Conservation (phyloP, 2,329 filamentous ascomycete genomes). For the Fusarium chaquense region DNA sequence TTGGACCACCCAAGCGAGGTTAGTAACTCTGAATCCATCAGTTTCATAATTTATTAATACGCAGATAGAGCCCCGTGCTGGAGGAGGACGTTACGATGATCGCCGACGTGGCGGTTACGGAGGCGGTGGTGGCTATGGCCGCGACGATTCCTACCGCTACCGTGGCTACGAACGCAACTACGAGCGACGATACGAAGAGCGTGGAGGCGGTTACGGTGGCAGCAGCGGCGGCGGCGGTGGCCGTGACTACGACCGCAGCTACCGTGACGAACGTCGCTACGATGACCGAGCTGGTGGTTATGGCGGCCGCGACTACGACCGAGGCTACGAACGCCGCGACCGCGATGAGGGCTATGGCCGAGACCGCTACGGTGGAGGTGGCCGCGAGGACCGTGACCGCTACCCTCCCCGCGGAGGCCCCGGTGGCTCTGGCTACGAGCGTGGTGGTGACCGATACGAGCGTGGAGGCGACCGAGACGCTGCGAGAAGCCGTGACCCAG, state of each 20-base stretch:
- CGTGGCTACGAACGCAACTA: slow-evolving; percentile 59
- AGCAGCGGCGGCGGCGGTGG: slow-evolving; percentile 52
- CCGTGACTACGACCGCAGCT: slow-evolving; percentile 64
- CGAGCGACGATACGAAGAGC: slow-evolving; percentile 61
- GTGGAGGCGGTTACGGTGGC: slow-evolving; percentile 57
- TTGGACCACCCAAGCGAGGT: slow-evolving; percentile 98
- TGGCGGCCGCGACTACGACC: slow-evolving; percentile 68
- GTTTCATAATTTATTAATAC: slow-evolving; percentile 22
- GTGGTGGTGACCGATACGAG: slow-evolving; percentile 60
- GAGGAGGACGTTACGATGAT: slow-evolving; percentile 65
- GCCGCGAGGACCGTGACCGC: slow-evolving; percentile 61
- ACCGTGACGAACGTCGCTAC: slow-evolving; percentile 61
- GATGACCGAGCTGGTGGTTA: slow-evolving; percentile 58
- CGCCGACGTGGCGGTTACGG: slow-evolving; percentile 72
- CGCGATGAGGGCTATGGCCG: slow-evolving; percentile 56
- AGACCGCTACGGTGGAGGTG: slow-evolving; percentile 53
- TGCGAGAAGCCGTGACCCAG: slow-evolving; percentile 56
- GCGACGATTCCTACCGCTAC: slow-evolving; percentile 70
- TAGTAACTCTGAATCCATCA: slow-evolving; percentile 54
- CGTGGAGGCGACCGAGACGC: slow-evolving; percentile 58
- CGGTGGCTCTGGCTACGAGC: slow-evolving; percentile 61
- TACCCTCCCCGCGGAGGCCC: slow-evolving; percentile 54
- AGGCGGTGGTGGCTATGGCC: slow-evolving; percentile 58
- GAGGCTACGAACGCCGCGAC: slow-evolving; percentile 65
- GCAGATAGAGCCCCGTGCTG: slow-evolving; percentile 53